Evolutionary conservation across 2,329 filamentous ascomycete genomes (phyloP).

Genomic region (Aspergillus aculeatus): DNA sequence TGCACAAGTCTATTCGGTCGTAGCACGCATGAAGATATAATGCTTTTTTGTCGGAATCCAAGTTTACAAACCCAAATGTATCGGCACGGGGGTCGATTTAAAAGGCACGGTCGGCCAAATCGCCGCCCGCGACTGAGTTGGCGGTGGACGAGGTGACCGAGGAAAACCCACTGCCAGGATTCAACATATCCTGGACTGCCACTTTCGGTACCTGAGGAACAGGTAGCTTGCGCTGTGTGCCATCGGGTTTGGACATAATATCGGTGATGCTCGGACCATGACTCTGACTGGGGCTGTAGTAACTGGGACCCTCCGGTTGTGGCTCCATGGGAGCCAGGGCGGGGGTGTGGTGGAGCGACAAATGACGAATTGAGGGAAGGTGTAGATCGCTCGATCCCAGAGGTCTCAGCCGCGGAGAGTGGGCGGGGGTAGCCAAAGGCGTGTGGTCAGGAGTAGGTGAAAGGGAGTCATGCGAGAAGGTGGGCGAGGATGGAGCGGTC

Average conservation of each 20-base stretch:
- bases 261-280: constrained; percentile 80
- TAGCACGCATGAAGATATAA: constrained; percentile 33
- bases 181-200: constrained; percentile 79
- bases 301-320: constrained; percentile 58
- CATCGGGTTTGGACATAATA: constrained; percentile 87
- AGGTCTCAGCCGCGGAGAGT: constrained; percentile 86
- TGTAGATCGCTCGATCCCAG: constrained; percentile 71
- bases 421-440: constrained; percentile 93
- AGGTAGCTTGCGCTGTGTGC: constrained; percentile 83
- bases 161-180: constrained; percentile 63
- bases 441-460: constrained; percentile 97
- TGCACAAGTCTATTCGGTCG: constrained; percentile 44
- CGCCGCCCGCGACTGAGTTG: constrained; percentile 73
- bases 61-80: constrained; percentile 13
- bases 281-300: constrained; percentile 56
- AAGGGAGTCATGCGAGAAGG: constrained; percentile 91
- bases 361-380: constrained; percentile 78
- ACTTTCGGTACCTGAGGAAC: constrained; percentile 87
- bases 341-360: constrained; percentile 65
- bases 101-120: constrained; percentile 58
- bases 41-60: constrained; percentile 9
- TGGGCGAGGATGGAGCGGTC: constrained; percentile 91
- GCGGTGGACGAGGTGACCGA: constrained; percentile 76
- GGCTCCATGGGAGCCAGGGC: constrained; percentile 71
- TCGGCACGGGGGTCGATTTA: constrained; percentile 23